Conservation (phyloP, 139 green algal genomes). For the Chlamydomonas incerta region DNA sequence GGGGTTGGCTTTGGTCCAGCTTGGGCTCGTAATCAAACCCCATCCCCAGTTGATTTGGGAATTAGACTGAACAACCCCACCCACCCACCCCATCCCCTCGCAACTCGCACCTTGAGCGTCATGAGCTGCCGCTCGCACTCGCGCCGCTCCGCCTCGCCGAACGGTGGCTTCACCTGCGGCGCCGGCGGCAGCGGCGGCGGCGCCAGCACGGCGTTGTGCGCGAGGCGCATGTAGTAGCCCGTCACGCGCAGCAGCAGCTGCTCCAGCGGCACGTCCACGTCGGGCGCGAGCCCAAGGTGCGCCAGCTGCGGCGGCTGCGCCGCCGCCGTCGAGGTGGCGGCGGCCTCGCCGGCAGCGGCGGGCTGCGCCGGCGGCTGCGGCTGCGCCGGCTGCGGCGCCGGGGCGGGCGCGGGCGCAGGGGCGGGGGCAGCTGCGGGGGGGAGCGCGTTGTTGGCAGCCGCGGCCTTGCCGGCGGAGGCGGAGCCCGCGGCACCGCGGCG, state of each 20-base stretch:
- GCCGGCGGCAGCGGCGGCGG: background rate
- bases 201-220: slow-evolving; percentile 14
- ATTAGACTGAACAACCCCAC: no score
- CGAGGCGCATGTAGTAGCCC: slow-evolving; percentile 30
- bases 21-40: no score
- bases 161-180: background rate
- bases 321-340: background rate
- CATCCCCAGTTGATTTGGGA: no score
- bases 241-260: slow-evolving; percentile 14
- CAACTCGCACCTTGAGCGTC: background rate
- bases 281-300: slow-evolving; percentile 23
- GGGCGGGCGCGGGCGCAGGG: background rate
- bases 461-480: background rate
- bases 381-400: background rate
- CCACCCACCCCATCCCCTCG: no score
- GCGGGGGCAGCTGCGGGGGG: no score
- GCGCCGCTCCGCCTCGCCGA: background rate
- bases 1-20: no score
- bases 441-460: no score
- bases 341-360: background rate
- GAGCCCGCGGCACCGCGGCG: background rate
- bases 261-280: slow-evolving; percentile 31
- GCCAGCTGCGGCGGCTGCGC: background rate
- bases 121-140: slow-evolving; percentile 3
- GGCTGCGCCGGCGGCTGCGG: background rate